Evolutionary conservation across 345 rosid species (phyloP).

Genomic region (Populus davidiana): DNA sequence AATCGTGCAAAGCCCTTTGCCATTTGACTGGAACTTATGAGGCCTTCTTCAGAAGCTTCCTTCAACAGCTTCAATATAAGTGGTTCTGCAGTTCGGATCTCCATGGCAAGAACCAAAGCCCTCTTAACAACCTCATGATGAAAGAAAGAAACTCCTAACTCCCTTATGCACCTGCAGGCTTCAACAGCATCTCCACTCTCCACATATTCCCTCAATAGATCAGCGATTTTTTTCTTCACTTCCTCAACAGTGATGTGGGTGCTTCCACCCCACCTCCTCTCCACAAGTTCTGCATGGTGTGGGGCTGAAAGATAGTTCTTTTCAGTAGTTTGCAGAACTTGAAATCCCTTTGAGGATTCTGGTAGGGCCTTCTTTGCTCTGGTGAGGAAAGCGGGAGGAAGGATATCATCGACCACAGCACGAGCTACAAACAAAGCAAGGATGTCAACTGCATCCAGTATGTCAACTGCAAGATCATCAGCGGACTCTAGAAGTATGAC

Average conservation of each 20-base stretch:
- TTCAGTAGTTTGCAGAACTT: slow-evolving; percentile 78
- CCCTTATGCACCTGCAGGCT: slow-evolving; percentile 97
- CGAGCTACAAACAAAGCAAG: slow-evolving; percentile 93
- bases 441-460: slow-evolving; percentile 80
- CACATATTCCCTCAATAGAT: slow-evolving; percentile 76
- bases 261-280: slow-evolving; percentile 98
- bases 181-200: slow-evolving; percentile 82
- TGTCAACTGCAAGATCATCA: slow-evolving; percentile 92
- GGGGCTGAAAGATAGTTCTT: slow-evolving; percentile 99
- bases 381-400: slow-evolving; percentile 81
- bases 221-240: slow-evolving; percentile 85
- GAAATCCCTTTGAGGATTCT: slow-evolving; percentile 75
- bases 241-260: slow-evolving; percentile 89
- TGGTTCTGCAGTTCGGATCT: slow-evolving; percentile 61
- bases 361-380: slow-evolving; percentile 76
- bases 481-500: slow-evolving; percentile 93
- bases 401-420: slow-evolving; percentile 95
- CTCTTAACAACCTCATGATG: slow-evolving; percentile 99
- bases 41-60: slow-evolving; percentile 92
- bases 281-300: slow-evolving; percentile 96
- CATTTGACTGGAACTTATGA: slow-evolving; percentile 97
- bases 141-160: slow-evolving; percentile 82
- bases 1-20: slow-evolving; percentile 78
- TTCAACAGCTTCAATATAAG: slow-evolving; percentile 67
- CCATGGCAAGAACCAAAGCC: slow-evolving; percentile 86